Base-by-base conservation (phyloP, 495 filamentous ascomycete genomes). In the Patellaria atrata region DNA sequence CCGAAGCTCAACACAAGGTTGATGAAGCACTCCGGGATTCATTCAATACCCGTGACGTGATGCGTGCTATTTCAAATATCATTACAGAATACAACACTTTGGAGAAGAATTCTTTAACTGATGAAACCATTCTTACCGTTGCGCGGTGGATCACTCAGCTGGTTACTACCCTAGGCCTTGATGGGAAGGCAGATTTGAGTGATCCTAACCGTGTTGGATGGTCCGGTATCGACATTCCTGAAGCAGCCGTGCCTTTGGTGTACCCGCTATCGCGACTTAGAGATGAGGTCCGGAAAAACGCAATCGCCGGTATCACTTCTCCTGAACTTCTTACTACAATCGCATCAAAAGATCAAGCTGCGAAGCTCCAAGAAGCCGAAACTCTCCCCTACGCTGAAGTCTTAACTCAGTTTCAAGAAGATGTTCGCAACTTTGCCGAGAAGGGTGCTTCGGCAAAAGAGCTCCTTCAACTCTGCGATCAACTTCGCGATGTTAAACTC, bases 141-240 rank as follows among this genome's bases (percentile, higher is more conserved):
- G 83, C 78, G 0, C 64, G 67, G 13, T 97, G 82, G 79, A 60
- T 94, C 3, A 94, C 89, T 4, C 68, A 67, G 22, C 77, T 97
- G 30, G 74, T 87, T 24, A 76, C 71, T 34, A 79, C 84, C 32
- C 77, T 96, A 26, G 89, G 89, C 40, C 73, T 97, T 1, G 82
- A 94, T 48, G 65, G 62, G 14, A 44, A 48, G 9, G 66, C 70
- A n/a, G 59, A 64, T 21, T 67, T 71, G 4, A 56, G 60, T 14
- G 63, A 69, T 27, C 60, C 65, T 10, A 65, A 73, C 11, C 58
- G 60, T 13, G 74, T 94, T 23, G 87, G 85, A 40, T 96, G 86
- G 87, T 73, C 68, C n/a, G 73, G 75, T 17, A 73, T 77, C 30
- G 71, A 75, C 22, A 62, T 79, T 3, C 64, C 75, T 3, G 63